Conservation (phyloP, 768 basidiomycete species). For the Tulasnella sp. region DNA sequence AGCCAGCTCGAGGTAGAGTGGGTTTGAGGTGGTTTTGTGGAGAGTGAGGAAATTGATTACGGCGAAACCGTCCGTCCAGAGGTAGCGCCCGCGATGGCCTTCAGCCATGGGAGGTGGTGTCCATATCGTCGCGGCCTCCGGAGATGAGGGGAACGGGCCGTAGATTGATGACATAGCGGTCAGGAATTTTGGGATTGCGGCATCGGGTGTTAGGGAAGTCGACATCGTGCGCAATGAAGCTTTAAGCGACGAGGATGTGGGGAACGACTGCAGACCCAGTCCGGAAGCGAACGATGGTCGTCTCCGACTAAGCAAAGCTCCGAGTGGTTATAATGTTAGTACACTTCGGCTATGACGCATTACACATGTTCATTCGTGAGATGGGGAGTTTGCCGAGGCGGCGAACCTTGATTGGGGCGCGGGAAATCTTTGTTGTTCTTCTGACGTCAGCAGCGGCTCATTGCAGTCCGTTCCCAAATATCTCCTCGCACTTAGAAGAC, state of each 20-base stretch:
- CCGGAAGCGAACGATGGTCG: background rate
- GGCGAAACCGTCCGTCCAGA: constrained; percentile 27
- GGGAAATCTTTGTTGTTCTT: background rate
- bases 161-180: constrained; percentile 19
- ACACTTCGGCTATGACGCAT: background rate
- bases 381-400: background rate
- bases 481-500: background rate
- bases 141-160: constrained; percentile 14
- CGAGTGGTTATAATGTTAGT: background rate
- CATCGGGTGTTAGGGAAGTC: background rate
- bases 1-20: constrained; percentile 19
- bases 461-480: background rate
- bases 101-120: constrained; percentile 18
- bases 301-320: background rate
- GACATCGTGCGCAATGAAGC: background rate
- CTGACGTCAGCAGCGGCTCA: background rate
- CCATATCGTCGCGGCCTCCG: constrained; percentile 13
- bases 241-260: background rate
- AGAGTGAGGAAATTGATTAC: constrained; percentile 24
- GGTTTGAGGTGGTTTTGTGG: constrained; percentile 16
- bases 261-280: background rate
- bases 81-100: constrained; percentile 22
- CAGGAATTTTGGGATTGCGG: constrained; percentile 10
- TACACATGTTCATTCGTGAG: background rate
- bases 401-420: background rate